Base-by-base conservation (phyloP, 352 stramenopile species). In the Globisporangium barbulae region DNA sequence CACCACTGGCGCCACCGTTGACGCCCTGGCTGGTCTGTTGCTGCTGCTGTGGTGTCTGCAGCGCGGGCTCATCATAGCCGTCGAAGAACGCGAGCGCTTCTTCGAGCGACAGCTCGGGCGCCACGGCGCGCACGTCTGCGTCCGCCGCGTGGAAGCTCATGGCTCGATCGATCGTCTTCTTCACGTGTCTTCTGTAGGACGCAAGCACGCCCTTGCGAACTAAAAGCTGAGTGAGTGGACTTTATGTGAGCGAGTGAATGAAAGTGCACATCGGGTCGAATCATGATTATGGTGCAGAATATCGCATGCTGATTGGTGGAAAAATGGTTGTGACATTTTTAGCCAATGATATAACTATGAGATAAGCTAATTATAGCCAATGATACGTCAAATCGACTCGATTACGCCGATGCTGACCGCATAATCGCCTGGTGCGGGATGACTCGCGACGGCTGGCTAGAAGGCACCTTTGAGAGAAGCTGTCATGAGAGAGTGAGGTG, bases 11-110 rank as follows among this genome's bases (percentile, higher is more conserved):
- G 17, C 15, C 42, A 21, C 47, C 22, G 10, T 1, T 15, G 41
- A 17, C 44, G 59, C 37, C 42, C 21, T 45, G n/a, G 19, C 5
- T 56, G 57, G 35, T 42, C 21, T 31, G 49, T 2, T 25, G 25
- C 21, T 31, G 49, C 1, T 25, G 25, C 7, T n/a, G 48, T 30
- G 19, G 57, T 48, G 15, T 55, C 2, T 50, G 58, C 25, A 33
- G 39, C 39, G 35, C 25, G 15, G 35, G 61, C 15, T 67, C 53
- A 25, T 67, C 61, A 45, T 53, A 67, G 61, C 53, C 53, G 53
- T 67, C 61, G 30, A 67, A 67, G 61, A 67, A 67, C 44, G 61
- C 61, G 53, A 67, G 61, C 41, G 61, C 61, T 52, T 67, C 61
- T 62, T 67, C 61, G 42, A 67, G 53, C 44, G 61, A 67, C 31